Percentiles rank a stretch among this genome's conserved stretches.
phyloP scores from a whole-genome alignment of 2,329 filamentous ascomycete species.

The Pezicula carpinea region DNA sequence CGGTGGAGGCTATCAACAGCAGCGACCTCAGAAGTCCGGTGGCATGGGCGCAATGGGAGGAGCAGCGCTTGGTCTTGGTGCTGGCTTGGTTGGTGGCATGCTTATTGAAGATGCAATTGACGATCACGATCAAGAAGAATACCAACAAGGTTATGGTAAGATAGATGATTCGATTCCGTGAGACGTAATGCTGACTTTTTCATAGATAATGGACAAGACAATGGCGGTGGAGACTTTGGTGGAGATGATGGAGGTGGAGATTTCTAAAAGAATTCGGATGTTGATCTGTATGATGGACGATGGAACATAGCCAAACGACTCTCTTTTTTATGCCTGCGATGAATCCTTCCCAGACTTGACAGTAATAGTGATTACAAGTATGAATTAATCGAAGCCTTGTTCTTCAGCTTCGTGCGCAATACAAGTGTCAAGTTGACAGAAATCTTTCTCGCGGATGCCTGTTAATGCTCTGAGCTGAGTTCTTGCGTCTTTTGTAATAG shows the following conservation, averaged over 20 bases:
- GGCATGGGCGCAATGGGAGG: constrained; percentile 69
- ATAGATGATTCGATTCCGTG: neutral
- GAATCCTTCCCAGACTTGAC: too few relatives aligned
- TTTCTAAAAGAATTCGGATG: constrained; percentile 7
- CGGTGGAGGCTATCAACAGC: constrained; percentile 29
- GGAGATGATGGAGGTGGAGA: constrained; percentile 23
- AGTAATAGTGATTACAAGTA: too few relatives aligned
- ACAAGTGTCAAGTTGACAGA: too few relatives aligned
- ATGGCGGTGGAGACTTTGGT: constrained; percentile 21
- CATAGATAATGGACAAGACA: constrained; percentile 14
- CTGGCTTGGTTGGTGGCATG: constrained; percentile 74
- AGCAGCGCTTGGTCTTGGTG: constrained; percentile 73
- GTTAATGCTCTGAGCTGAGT: too few relatives aligned
- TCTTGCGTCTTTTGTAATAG: too few relatives aligned
- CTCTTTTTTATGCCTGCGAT: too few relatives aligned
- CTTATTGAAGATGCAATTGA: constrained; percentile 65
- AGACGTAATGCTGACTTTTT: constrained; percentile 4
- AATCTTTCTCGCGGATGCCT: too few relatives aligned
- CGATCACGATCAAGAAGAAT: constrained; percentile 55
- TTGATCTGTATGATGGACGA: neutral
- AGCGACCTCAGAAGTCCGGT: constrained; percentile 39
- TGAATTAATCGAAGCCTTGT: too few relatives aligned
- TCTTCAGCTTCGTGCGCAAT: too few relatives aligned
- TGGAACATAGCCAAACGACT: too few relatives aligned
- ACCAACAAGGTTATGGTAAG: constrained; percentile 42